Percentiles rank a stretch among this genome's conserved stretches.
Evolutionary conservation across 2,329 filamentous ascomycete genomes (phyloP).

Genomic region (Teratosphaeria viscida): DNA sequence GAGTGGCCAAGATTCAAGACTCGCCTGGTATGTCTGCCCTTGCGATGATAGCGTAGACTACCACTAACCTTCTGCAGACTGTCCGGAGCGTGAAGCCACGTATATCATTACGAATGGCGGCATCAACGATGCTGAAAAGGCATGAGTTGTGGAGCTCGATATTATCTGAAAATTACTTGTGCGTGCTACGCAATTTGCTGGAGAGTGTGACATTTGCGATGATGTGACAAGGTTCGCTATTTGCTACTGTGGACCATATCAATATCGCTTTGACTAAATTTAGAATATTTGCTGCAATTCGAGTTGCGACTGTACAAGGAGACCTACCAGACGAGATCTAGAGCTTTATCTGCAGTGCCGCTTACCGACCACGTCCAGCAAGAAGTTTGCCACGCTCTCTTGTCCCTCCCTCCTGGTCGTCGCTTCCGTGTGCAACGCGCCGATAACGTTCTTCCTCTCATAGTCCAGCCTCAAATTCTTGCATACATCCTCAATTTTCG

Average conservation of each 20-base stretch:
- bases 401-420: conserved; percentile 34
- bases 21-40: conserved; percentile 44
- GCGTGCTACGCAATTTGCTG: neutral
- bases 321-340: neutral
- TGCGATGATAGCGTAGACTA: neutral
- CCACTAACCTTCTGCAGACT: conserved; percentile 39
- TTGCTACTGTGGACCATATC: neutral
- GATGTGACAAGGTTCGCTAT: neutral
- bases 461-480: conserved; percentile 26
- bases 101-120: conserved; percentile 62
- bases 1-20: conserved; percentile 59
- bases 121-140: conserved; percentile 57
- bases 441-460: conserved; percentile 29
- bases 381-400: conserved; percentile 26
- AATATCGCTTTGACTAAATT: neutral
- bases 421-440: conserved; percentile 42
- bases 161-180: neutral
- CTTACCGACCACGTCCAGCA: conserved; percentile 1
- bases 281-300: neutral
- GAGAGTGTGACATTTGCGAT: neutral
- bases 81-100: conserved; percentile 57
- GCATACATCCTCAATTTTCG: conserved; percentile 39
- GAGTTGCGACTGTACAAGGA: neutral
- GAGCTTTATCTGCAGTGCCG: neutral
- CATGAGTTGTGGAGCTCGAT: conserved; percentile 23